Evolutionary conservation across 495 filamentous ascomycete species (phyloP).

Genomic region (Jackrogersella multiformis): DNA sequence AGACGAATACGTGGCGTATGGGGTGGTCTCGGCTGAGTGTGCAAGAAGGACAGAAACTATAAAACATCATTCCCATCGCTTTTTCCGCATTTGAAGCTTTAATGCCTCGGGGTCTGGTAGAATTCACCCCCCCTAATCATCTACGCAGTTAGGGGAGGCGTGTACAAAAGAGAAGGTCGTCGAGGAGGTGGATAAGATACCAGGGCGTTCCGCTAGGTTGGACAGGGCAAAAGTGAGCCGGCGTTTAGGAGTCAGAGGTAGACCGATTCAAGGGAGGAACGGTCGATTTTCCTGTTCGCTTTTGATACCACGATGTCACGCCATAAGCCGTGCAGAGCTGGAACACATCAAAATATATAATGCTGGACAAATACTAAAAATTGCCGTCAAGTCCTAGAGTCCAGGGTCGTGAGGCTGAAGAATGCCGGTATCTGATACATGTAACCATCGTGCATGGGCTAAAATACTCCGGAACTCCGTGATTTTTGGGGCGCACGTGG

Average conservation of each 20-base stretch:
- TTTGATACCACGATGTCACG: slow-evolving; percentile 30
- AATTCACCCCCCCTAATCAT: not conserved
- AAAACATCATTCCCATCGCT: not conserved
- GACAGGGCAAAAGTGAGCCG: slow-evolving; percentile 16
- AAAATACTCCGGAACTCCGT: slow-evolving; percentile 6
- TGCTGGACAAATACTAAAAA: not conserved
- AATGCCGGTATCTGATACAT: not conserved
- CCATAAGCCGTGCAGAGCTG: not conserved
- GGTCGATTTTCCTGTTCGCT: slow-evolving; percentile 7
- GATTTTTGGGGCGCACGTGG: slow-evolving; percentile 21
- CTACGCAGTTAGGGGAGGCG: not conserved
- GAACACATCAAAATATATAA: slow-evolving; percentile 20
- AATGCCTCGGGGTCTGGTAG: not conserved
- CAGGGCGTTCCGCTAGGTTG: slow-evolving; percentile 25
- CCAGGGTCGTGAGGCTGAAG: not conserved
- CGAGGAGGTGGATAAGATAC: slow-evolving; percentile 15
- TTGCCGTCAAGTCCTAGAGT: not conserved
- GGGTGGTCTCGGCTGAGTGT: slow-evolving; percentile 57
- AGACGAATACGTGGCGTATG: slow-evolving; percentile 77
- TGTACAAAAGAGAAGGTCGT: slow-evolving; percentile 16
- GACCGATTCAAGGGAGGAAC: slow-evolving; percentile 1
- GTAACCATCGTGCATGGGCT: not conserved
- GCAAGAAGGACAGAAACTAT: not conserved
- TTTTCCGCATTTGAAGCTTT: not conserved
- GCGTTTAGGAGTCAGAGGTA: slow-evolving; percentile 27